Evolutionary conservation across 1,284 basidiomycete species (phyloP).

Genomic region (Leccinum fuscescens): DNA sequence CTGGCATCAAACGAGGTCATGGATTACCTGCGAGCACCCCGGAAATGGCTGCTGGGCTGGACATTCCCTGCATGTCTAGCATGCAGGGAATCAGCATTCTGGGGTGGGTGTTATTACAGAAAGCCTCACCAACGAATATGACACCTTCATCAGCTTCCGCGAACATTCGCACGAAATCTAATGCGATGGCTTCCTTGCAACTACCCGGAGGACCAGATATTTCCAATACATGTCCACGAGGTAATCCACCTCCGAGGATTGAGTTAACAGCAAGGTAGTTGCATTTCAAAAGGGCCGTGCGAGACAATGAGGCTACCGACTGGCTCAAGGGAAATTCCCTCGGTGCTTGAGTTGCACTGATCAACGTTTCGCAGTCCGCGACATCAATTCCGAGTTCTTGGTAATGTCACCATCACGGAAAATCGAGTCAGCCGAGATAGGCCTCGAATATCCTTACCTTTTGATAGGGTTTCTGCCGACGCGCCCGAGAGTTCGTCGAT

Average conservation of each 20-base stretch:
- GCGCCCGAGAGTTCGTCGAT: conserved; percentile 43
- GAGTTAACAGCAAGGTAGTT: conserved; percentile 52
- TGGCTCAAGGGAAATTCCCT: conserved; percentile 47
- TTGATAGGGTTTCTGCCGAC: conserved; percentile 42
- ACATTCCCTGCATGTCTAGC: conserved; percentile 66
- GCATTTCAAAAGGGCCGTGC: conserved; percentile 28
- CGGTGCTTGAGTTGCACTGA: conserved; percentile 39
- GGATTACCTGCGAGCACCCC: conserved; percentile 42
- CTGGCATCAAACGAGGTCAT: conserved; percentile 15
- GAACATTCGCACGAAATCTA: conserved; percentile 48
- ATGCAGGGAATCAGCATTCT: conserved; percentile 12
- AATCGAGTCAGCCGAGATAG: not conserved
- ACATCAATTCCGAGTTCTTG: conserved; percentile 50
- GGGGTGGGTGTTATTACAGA: not conserved
- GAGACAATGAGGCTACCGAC: conserved; percentile 50
- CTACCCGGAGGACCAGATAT: conserved; percentile 72
- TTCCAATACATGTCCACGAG: conserved; percentile 61
- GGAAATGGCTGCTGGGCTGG: conserved; percentile 45
- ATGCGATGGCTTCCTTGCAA: conserved; percentile 55
- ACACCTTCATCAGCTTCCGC: conserved; percentile 46
- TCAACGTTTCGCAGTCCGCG: conserved; percentile 43
- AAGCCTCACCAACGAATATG: conserved; percentile 58
- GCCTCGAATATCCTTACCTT: conserved; percentile 36
- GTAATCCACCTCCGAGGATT: conserved; percentile 59
- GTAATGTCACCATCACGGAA: not conserved